Evolutionary conservation across 495 filamentous ascomycete genomes (phyloP).

Genomic region (Penicillium odoratum): DNA sequence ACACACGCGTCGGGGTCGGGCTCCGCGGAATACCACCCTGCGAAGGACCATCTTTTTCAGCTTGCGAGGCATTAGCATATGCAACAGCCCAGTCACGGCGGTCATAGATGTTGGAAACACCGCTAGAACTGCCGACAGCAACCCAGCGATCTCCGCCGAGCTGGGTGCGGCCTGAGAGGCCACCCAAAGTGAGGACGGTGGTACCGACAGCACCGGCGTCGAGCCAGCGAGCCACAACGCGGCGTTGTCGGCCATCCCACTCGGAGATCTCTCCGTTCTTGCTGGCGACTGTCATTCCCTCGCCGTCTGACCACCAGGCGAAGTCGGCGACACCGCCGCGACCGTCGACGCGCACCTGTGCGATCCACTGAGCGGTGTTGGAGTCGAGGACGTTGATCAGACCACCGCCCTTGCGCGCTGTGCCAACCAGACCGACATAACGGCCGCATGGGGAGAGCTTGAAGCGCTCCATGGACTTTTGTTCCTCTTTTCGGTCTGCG

Average conservation of each 20-base stretch:
- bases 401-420: conserved; percentile 78
- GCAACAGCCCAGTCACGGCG: conserved; percentile 59
- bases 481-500: conserved; percentile 69
- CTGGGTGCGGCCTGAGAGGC: conserved; percentile 51
- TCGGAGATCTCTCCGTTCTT: conserved; percentile 93
- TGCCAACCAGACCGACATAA: conserved; percentile 77
- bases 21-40: conserved; percentile 54
- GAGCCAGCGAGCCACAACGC: conserved; percentile 76
- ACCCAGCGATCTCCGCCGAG: conserved; percentile 88
- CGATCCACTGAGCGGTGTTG: conserved; percentile 82
- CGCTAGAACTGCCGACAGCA: conserved; percentile 78
- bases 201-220: conserved; percentile 90
- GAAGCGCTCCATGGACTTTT: conserved; percentile 88
- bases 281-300: conserved; percentile 72
- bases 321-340: conserved; percentile 84
- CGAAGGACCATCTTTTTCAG: conserved; percentile 35
- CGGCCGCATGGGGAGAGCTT: conserved; percentile 81
- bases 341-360: conserved; percentile 79
- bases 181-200: conserved; percentile 77
- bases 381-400: conserved; percentile 82
- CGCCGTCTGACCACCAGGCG: conserved; percentile 84
- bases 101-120: conserved; percentile 92
- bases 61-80: conserved; percentile 26
- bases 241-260: conserved; percentile 65
- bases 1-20: conserved; percentile 66